These are phyloP conservation scores for Eremomyces bilateralis DNA, from an alignment of 495 filamentous ascomycete species.

Conservation along the genomic window DNA sequence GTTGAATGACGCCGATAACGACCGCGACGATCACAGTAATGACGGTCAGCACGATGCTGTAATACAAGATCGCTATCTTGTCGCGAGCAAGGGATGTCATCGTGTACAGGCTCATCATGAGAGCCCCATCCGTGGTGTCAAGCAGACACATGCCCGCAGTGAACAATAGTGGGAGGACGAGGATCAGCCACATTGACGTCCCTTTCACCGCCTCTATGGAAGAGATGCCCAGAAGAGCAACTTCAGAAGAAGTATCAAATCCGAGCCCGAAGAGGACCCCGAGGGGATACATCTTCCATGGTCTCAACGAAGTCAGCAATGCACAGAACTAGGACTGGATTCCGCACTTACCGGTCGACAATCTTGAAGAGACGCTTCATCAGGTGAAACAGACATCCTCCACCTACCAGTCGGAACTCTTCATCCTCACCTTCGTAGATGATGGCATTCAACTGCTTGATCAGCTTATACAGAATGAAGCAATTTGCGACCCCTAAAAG, in stretches of 20 bases:
- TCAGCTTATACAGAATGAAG: conserved; percentile 61
- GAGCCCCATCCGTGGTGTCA: conserved; percentile 75
- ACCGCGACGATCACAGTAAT: conserved; percentile 77
- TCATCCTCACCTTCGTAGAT: conserved; percentile 33
- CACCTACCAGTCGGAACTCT: conserved; percentile 49
- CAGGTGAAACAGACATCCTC: conserved; percentile 47
- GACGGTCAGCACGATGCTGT: conserved; percentile 71
- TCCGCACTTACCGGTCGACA: conserved; percentile 43
- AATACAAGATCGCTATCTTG: conserved; percentile 72
- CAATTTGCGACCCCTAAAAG: conserved; percentile 64
- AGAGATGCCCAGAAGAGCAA: conserved; percentile 77
- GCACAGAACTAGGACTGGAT: no score
- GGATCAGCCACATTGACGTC: conserved; percentile 79
- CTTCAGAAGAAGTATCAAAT: conserved; percentile 89
- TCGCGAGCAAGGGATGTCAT: conserved; percentile 52
- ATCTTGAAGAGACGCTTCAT: conserved; percentile 60
- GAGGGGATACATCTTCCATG: conserved; percentile 96
- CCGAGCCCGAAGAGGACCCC: conserved; percentile 82
- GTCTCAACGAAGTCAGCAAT: conserved; percentile 19
- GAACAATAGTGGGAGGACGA: conserved; percentile 81
- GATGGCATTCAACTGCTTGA: conserved; percentile 40
- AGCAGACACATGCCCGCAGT: conserved; percentile 88
- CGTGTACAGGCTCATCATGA: conserved; percentile 90
- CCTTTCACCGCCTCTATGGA: conserved; percentile 66
- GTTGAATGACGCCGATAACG: conserved; percentile 67